phyloP scores from a whole-genome alignment of 1,284 basidiomycete genomes.

The Cutaneotrichosporon cutaneum region DNA sequence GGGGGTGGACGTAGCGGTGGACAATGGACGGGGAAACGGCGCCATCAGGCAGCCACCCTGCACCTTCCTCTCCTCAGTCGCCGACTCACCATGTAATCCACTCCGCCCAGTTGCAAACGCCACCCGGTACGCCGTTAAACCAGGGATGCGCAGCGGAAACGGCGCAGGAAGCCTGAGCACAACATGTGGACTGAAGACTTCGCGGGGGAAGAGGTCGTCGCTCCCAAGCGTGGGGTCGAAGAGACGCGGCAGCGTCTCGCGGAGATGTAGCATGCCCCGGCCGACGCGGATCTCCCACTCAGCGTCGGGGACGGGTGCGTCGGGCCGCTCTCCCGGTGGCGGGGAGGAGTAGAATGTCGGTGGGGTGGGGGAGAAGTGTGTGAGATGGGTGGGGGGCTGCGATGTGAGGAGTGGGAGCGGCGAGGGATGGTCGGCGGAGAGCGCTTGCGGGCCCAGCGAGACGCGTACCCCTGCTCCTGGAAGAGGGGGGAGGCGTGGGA shows the following conservation, averaged over 20 bases:
- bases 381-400: not conserved
- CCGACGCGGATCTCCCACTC: conserved; percentile 53
- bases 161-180: conserved; percentile 46
- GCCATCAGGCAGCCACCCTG: not conserved
- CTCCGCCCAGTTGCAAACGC: conserved; percentile 48
- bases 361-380: not conserved
- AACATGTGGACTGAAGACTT: conserved; percentile 46
- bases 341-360: not conserved
- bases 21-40: too few relatives aligned
- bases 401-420: not conserved
- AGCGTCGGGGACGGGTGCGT: conserved; percentile 47
- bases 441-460: not conserved
- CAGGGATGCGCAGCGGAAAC: conserved; percentile 48
- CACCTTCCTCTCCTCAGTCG: not conserved
- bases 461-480: not conserved
- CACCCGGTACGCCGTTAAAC: conserved; percentile 44
- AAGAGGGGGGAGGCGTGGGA: not conserved
- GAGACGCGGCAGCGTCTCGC: conserved; percentile 48
- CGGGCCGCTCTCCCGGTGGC: conserved; percentile 19
- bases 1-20: too few relatives aligned
- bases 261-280: conserved; percentile 50
- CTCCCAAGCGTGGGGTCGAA: conserved; percentile 32
- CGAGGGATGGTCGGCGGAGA: not conserved
- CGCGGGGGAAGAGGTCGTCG: conserved; percentile 44
- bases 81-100: conserved; percentile 51